phyloP scores from a whole-genome alignment of 2,329 filamentous ascomycete species.

The Penicillium sp. region DNA sequence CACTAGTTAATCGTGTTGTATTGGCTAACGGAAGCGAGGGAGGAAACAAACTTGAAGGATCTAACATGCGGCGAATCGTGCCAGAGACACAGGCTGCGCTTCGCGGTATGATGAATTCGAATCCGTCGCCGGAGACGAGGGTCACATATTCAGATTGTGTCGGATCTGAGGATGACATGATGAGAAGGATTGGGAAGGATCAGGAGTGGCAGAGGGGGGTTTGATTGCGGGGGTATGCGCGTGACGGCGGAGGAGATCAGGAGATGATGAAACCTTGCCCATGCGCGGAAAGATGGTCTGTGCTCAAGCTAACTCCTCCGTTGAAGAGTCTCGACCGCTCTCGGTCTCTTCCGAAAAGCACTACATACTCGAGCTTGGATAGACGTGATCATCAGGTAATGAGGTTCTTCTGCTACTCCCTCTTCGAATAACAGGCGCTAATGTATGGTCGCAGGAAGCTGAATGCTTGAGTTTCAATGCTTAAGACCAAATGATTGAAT shows the following conservation, averaged over 20 bases:
- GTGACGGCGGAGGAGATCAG: neutral
- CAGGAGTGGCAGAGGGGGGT: neutral
- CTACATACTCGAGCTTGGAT: neutral
- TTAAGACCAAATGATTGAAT: neutral
- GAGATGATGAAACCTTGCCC: neutral
- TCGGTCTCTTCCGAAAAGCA: neutral
- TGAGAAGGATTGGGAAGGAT: conserved; percentile 6
- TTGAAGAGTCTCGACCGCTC: conserved; percentile 8
- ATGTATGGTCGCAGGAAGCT: neutral
- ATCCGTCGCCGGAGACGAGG: conserved; percentile 67
- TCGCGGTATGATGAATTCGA: conserved; percentile 66
- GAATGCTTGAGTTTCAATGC: neutral
- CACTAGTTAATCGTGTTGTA: neutral
- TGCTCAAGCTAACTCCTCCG: conserved; percentile 31
- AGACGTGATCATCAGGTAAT: neutral
- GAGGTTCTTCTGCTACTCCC: neutral
- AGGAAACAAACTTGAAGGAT: conserved; percentile 60
- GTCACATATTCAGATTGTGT: conserved; percentile 62
- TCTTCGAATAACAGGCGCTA: neutral
- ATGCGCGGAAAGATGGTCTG: conserved; percentile 28
- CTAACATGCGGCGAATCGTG: conserved; percentile 67
- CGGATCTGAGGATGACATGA: conserved; percentile 24
- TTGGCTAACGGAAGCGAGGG: neutral
- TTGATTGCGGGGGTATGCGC: conserved; percentile 1
- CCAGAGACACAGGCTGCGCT: conserved; percentile 65